Percentiles rank a stretch among this genome's conserved stretches.
Evolutionary conservation across 805 yeast species (phyloP).

Genomic region (Ogataea parapolymorpha): DNA sequence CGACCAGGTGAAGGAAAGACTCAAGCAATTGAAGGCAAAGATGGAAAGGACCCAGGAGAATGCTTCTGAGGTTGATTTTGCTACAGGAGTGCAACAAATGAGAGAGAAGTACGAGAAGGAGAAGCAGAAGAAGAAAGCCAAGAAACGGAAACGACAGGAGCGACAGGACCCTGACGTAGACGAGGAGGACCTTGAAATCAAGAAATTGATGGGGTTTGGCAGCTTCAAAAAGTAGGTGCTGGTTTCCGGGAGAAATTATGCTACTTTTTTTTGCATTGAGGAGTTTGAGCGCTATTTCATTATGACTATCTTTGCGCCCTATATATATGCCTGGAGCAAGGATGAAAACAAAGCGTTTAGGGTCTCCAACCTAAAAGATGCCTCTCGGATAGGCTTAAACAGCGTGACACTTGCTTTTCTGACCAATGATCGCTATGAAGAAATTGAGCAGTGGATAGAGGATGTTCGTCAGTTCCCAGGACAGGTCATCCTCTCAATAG

Average conservation of each 20-base stretch:
- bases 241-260: too few species aligned
- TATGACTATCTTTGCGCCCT: constrained; percentile 31
- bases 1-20: constrained; percentile 44
- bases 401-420: constrained; percentile 29
- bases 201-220: constrained; percentile 55
- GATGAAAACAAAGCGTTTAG: constrained; percentile 16
- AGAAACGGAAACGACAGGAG: constrained; percentile 25
- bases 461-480: constrained; percentile 21
- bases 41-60: constrained; percentile 23
- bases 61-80: constrained; percentile 32
- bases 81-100: constrained; percentile 40
- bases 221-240: constrained; percentile 5
- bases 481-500: constrained; percentile 29
- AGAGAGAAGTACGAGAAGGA: constrained; percentile 37
- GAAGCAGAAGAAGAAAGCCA: constrained; percentile 27
- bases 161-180: constrained; percentile 14
- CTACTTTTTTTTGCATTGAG: neutral
- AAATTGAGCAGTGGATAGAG: constrained; percentile 25
- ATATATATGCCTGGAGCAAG: constrained; percentile 31
- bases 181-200: constrained; percentile 27
- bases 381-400: constrained; percentile 12
- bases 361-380: constrained; percentile 17
- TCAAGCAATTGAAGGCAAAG: constrained; percentile 33
- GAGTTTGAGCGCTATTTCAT: constrained; percentile 3
- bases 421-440: constrained; percentile 23